Percentiles rank a stretch among this genome's conserved stretches.
Conservation (phyloP, 2,329 filamentous ascomycete genomes). For the Hypoxylon sp. region DNA sequence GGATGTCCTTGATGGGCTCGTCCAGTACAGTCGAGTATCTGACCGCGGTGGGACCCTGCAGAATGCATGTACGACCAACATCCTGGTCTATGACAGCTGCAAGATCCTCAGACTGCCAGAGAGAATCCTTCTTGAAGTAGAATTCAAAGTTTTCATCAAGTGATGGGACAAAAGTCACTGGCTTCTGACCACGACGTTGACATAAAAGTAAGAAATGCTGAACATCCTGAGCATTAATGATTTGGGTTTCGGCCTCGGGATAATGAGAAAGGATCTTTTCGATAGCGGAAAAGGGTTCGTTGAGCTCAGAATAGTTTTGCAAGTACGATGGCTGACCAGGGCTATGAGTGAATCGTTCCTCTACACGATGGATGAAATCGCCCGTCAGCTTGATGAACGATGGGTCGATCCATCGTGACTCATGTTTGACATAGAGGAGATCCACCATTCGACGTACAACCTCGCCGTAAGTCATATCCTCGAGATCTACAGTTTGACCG, state of each 20-base stretch:
- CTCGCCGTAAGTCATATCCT: constrained; percentile 96
- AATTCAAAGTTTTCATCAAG: constrained; percentile 98
- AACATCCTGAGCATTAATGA: constrained; percentile 98
- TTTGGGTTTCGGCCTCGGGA: constrained; percentile 87
- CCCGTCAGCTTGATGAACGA: constrained; percentile 87
- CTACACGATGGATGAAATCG: constrained; percentile 96
- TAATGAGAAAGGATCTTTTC: constrained; percentile 86
- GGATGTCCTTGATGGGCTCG: constrained; percentile 94
- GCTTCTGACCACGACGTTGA: constrained; percentile 93
- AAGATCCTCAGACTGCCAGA: constrained; percentile 98
- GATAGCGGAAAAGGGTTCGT: constrained; percentile 83
- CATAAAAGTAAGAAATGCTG: constrained; percentile 96
- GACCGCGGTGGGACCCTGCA: constrained; percentile 93
- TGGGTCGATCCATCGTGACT: constrained; percentile 90
- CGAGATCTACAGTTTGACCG: constrained; percentile 86
- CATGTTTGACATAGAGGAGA: constrained; percentile 91
- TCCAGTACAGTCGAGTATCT: constrained; percentile 92
- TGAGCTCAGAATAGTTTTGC: constrained; percentile 90
- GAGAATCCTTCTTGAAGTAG: constrained; percentile 99
- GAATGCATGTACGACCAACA: constrained; percentile 93
- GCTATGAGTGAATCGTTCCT: constrained; percentile 90
- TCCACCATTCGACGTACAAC: constrained; percentile 90
- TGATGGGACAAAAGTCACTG: constrained; percentile 94
- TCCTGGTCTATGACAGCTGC: constrained; percentile 97
- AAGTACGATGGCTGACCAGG: constrained; percentile 83